A percentile compares a stretch with the other conserved stretches of the same genome.
Evolutionary conservation across 106 monocot species (phyloP).

Genomic region (Agapanthus africanus): DNA sequence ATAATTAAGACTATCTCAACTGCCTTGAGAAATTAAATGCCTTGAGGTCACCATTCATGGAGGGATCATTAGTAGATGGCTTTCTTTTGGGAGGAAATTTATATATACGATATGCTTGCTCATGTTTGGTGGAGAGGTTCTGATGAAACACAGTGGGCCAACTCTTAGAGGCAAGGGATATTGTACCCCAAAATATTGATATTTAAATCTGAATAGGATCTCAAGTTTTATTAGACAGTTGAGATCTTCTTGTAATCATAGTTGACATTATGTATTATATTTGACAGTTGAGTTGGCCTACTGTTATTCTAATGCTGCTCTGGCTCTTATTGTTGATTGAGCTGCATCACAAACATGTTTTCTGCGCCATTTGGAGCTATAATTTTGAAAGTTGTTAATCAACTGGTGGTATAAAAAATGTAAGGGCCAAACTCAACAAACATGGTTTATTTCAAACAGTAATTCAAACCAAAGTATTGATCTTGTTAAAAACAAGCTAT

Average conservation of each 20-base stretch:
- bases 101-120: not conserved
- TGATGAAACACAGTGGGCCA: not conserved
- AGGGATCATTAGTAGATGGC: too few relatives aligned
- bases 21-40: too few relatives aligned
- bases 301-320: not conserved
- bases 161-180: not conserved
- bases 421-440: not conserved
- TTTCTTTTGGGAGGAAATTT: too few relatives aligned
- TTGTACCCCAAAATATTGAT: not conserved
- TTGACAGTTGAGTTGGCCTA: not conserved
- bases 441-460: not conserved
- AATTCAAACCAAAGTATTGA: not conserved
- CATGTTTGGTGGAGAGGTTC: not conserved
- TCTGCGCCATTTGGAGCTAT: not conserved
- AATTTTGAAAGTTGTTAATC: not conserved
- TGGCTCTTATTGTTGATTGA: not conserved
- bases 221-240: too few relatives aligned
- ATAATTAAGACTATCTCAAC: too few relatives aligned
- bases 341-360: not conserved
- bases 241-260: too few relatives aligned
- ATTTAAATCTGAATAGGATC: not conserved
- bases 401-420: not conserved
- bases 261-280: not conserved
- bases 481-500: not conserved
- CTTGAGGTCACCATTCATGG: too few relatives aligned